Conservation (phyloP, 306 rosid species). For the Oemleria cerasiformis region DNA sequence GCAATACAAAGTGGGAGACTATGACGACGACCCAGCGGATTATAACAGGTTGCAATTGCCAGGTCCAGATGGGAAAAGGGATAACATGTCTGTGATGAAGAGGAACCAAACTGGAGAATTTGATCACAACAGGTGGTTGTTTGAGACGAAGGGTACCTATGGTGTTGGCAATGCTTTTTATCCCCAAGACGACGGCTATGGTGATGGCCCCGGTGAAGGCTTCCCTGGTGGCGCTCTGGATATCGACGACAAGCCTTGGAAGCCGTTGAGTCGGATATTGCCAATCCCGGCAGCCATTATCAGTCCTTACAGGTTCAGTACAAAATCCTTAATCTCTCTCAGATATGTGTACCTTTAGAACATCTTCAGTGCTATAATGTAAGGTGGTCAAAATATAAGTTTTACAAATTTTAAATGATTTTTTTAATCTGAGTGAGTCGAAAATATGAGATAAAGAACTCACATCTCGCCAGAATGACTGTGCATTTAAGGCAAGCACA, state of each 20-base stretch:
- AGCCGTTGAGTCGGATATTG: slow-evolving; percentile 54
- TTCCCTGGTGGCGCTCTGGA: slow-evolving; percentile 49
- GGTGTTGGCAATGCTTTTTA: slow-evolving; percentile 86
- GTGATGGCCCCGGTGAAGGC: slow-evolving; percentile 37
- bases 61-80: slow-evolving; percentile 54
- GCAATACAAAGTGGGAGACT: slow-evolving; percentile 49
- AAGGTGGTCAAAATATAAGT: too few relatives aligned
- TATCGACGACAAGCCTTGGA: slow-evolving; percentile 62
- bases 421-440: too few relatives aligned
- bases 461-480: too few relatives aligned
- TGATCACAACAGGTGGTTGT: slow-evolving; percentile 85
- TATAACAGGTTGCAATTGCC: slow-evolving; percentile 47
- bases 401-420: too few relatives aligned
- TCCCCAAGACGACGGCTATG: slow-evolving; percentile 50
- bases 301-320: slow-evolving; percentile 77
- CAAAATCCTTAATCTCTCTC: background rate
- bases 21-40: slow-evolving; percentile 42
- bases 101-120: slow-evolving; percentile 82
- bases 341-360: background rate
- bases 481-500: too few relatives aligned
- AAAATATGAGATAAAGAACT: too few relatives aligned
- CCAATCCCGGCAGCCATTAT: slow-evolving; percentile 56
- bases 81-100: slow-evolving; percentile 79
- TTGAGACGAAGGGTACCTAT: slow-evolving; percentile 83
- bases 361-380: too few relatives aligned